Evolutionary conservation across 805 yeast genomes (phyloP).

Genomic region (Vanderwaltozyma yarrowii): DNA sequence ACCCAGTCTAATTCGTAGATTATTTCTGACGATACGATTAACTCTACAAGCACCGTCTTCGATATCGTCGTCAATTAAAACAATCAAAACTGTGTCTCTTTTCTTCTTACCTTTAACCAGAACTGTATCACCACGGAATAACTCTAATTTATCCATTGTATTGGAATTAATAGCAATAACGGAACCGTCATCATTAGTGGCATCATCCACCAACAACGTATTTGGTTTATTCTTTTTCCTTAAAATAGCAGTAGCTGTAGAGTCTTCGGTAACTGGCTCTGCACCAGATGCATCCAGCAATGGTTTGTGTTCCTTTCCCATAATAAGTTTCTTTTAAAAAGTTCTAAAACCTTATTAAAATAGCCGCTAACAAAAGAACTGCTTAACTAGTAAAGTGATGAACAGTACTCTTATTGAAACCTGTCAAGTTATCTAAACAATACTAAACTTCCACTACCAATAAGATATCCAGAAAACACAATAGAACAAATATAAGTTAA

Average conservation of each 20-base stretch:
- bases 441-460: no score
- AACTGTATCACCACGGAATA: conserved; percentile 97
- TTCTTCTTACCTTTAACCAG: conserved; percentile 96
- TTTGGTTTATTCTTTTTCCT: conserved; percentile 97
- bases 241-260: conserved; percentile 93
- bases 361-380: no score
- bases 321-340: no score
- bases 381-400: neutral
- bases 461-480: no score
- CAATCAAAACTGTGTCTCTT: conserved; percentile 93
- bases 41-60: conserved; percentile 91
- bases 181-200: conserved; percentile 93
- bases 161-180: conserved; percentile 92
- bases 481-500: no score
- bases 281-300: conserved; percentile 62
- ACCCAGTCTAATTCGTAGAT: conserved; percentile 86
- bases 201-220: conserved; percentile 91
- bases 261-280: conserved; percentile 41
- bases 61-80: conserved; percentile 90
- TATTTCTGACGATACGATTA: conserved; percentile 93
- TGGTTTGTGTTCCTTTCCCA: conserved; percentile 33
- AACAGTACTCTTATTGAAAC: no score
- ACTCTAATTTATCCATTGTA: conserved; percentile 91
- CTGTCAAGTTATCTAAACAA: no score
- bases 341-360: neutral